A percentile compares a stretch with the other conserved stretches of the same genome.
Evolutionary conservation across 169 alveolate genomes (phyloP).

Genomic region (Eimeria zaria): DNA sequence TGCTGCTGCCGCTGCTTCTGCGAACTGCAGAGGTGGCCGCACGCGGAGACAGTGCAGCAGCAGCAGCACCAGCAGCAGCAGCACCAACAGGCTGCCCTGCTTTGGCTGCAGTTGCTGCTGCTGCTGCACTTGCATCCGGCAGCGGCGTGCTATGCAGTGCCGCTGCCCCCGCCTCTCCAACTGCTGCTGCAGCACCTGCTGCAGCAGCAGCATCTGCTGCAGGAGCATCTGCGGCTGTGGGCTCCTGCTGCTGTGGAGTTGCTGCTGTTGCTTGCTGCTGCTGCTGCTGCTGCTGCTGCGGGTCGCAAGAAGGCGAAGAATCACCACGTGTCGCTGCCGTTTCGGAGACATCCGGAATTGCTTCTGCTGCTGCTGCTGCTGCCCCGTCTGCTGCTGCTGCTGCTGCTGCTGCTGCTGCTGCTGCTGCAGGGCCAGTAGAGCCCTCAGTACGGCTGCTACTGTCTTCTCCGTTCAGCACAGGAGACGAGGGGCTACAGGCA

Average conservation of each 20-base stretch:
- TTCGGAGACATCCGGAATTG: too few relatives aligned
- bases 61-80: too few relatives aligned
- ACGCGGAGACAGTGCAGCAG: not conserved
- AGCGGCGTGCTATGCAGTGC: not conserved
- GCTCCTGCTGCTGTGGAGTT: not conserved
- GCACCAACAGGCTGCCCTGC: not conserved
- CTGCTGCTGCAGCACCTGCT: not conserved
- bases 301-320: not conserved
- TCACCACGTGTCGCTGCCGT: too few relatives aligned
- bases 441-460: too few relatives aligned
- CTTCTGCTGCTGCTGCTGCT: too few relatives aligned
- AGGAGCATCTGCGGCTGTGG: not conserved
- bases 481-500: too few relatives aligned
- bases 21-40: not conserved
- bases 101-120: too few relatives aligned
- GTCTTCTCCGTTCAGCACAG: too few relatives aligned
- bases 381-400: too few relatives aligned
- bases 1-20: constrained; percentile 12
- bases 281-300: not conserved
- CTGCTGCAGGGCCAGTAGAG: too few relatives aligned
- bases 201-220: constrained; percentile 15
- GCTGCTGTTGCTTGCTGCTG: not conserved
- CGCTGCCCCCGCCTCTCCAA: not conserved
- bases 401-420: too few relatives aligned
- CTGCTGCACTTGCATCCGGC: not conserved